Conservation (phyloP, 495 filamentous ascomycete genomes). For the Neurospora sp. region DNA sequence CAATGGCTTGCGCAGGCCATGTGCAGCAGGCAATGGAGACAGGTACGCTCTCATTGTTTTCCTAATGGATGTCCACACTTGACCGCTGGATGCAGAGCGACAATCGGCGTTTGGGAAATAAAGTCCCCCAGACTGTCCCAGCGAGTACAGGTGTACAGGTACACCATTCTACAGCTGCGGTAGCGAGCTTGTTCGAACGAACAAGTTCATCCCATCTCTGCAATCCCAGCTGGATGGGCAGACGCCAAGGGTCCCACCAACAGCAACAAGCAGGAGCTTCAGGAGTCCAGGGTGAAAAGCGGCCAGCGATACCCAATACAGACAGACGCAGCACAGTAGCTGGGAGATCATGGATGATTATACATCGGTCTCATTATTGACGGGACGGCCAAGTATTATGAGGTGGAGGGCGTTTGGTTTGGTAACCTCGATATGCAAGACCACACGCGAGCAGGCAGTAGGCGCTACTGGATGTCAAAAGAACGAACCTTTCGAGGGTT, state of each 20-base stretch:
- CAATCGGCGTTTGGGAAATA: neutral
- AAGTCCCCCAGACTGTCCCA: neutral
- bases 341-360: constrained; percentile 10
- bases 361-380: constrained; percentile 12
- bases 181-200: neutral
- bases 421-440: neutral
- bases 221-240: neutral
- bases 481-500: neutral
- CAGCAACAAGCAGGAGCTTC: neutral
- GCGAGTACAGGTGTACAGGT: neutral
- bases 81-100: neutral
- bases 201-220: neutral
- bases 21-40: neutral
- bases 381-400: neutral
- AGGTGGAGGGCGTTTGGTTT: neutral
- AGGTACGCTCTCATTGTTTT: neutral
- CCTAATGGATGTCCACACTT: neutral
- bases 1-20: neutral
- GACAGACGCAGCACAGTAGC: neutral
- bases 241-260: constrained; percentile 12
- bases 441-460: neutral
- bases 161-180: neutral
- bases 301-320: constrained; percentile 4
- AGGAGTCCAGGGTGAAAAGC: neutral
- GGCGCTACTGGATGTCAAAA: neutral